Conservation (phyloP, 495 filamentous ascomycete genomes). For the Coniosporium apollinis region DNA sequence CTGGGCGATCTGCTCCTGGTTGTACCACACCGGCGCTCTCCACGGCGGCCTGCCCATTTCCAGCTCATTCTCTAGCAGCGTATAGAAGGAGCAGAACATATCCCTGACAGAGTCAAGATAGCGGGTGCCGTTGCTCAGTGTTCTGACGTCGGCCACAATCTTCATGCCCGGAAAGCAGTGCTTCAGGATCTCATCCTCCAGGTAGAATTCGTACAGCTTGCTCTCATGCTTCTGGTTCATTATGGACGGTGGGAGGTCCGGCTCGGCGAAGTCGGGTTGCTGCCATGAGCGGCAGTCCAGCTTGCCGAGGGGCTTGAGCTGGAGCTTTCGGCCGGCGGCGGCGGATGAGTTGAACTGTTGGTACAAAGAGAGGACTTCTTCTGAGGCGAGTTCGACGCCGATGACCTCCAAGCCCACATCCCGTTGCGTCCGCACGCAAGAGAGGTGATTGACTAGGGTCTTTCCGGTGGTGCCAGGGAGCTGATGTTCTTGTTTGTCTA, state of each 20-base stretch:
- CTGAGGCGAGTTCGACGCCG: conserved; percentile 25
- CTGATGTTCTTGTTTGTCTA: no score
- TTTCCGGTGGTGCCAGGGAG: no score
- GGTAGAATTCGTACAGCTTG: conserved; percentile 41
- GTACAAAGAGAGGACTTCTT: conserved; percentile 30
- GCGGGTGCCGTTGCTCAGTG: conserved; percentile 27
- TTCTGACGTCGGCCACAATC: conserved; percentile 43
- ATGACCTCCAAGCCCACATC: conserved; percentile 45
- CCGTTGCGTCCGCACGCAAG: no score
- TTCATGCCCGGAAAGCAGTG: conserved; percentile 62
- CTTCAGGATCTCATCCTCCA: conserved; percentile 48
- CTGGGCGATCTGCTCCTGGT: no score
- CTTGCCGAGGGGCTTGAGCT: conserved; percentile 19
- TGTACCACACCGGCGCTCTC: no score
- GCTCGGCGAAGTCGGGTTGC: conserved; percentile 11
- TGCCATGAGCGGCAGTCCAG: conserved; percentile 18
- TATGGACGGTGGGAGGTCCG: conserved; percentile 15
- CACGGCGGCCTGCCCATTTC: no score
- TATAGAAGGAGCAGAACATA: conserved; percentile 41
- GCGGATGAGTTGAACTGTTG: no score
- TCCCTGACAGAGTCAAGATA: conserved; percentile 40
- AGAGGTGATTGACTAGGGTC: no score
- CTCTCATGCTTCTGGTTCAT: conserved; percentile 13
- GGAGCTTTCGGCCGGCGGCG: conserved; percentile 12
- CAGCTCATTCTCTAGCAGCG: conserved; percentile 43